phyloP scores from a whole-genome alignment of 2,329 filamentous ascomycete species.

The Fusarium liriodendri region DNA sequence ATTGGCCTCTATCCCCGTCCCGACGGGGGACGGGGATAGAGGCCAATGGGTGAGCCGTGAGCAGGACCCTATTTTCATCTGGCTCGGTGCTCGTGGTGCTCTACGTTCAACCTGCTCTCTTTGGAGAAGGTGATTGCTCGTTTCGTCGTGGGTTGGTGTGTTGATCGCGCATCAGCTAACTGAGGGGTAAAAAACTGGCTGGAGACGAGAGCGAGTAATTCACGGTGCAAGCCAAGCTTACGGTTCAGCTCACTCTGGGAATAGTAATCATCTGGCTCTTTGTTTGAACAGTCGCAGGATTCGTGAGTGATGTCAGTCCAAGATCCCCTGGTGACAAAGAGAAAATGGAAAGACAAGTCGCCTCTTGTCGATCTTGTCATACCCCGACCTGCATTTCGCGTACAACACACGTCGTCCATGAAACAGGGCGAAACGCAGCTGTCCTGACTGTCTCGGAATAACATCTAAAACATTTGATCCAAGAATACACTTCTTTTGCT shows the following conservation, averaged over 20 bases:
- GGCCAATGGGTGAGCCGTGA: constrained; percentile 13
- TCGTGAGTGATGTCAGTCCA: constrained; percentile 26
- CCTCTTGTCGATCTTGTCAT: constrained; percentile 26
- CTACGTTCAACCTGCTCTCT: constrained; percentile 8
- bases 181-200: constrained; percentile 27
- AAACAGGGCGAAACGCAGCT: constrained; percentile 29
- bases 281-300: neutral
- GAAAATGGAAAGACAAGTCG: neutral
- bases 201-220: constrained; percentile 3
- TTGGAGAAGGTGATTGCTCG: constrained; percentile 11
- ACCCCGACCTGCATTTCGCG: constrained; percentile 7
- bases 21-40: constrained; percentile 7
- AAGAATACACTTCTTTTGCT: constrained; percentile 2
- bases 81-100: neutral
- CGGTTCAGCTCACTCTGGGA: neutral
- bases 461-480: constrained; percentile 2
- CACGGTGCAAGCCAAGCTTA: neutral
- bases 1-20: too few relatives aligned
- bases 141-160: constrained; percentile 25
- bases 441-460: constrained; percentile 10
- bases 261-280: constrained; percentile 3
- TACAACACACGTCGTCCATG: constrained; percentile 9
- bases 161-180: constrained; percentile 19
- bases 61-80: constrained; percentile 20
- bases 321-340: neutral